Conservation (phyloP, 805 yeast genomes). For the Barnettozyma salicaria region DNA sequence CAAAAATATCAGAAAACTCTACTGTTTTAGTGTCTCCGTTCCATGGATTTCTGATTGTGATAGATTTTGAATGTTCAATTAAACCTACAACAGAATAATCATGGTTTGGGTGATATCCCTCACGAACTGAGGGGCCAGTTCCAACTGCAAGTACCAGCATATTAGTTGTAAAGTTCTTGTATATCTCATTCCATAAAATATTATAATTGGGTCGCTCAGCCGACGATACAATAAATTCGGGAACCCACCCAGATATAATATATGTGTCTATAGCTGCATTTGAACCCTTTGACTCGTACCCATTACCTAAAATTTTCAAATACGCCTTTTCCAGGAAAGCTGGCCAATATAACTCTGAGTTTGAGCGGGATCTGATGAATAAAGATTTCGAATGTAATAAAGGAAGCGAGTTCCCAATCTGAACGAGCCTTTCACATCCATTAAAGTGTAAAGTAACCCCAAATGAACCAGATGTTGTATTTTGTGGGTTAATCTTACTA, state of each 20-base stretch:
- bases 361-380: slow-evolving; percentile 16
- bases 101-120: slow-evolving; percentile 48
- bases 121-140: slow-evolving; percentile 43
- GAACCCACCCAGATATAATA: slow-evolving; percentile 65
- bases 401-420: slow-evolving; percentile 45
- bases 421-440: slow-evolving; percentile 44
- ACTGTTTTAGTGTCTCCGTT: slow-evolving; percentile 8
- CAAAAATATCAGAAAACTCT: slow-evolving; percentile 28
- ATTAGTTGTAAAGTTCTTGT: slow-evolving; percentile 28
- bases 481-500: slow-evolving; percentile 14
- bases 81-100: slow-evolving; percentile 61
- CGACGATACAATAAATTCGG: slow-evolving; percentile 42
- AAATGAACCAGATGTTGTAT: slow-evolving; percentile 27
- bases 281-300: slow-evolving; percentile 66
- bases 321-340: slow-evolving; percentile 76
- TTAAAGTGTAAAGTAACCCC: slow-evolving; percentile 43
- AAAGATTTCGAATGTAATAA: slow-evolving; percentile 17
- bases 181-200: slow-evolving; percentile 32
- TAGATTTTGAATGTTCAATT: slow-evolving; percentile 12
- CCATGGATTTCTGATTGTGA: slow-evolving; percentile 46
- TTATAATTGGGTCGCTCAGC: slow-evolving; percentile 30
- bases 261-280: slow-evolving; percentile 68
- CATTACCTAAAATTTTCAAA: slow-evolving; percentile 44
- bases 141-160: slow-evolving; percentile 58
- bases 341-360: slow-evolving; percentile 43